phyloP scores from a whole-genome alignment of 1,284 basidiomycete genomes.

The Puccinia coronata region DNA sequence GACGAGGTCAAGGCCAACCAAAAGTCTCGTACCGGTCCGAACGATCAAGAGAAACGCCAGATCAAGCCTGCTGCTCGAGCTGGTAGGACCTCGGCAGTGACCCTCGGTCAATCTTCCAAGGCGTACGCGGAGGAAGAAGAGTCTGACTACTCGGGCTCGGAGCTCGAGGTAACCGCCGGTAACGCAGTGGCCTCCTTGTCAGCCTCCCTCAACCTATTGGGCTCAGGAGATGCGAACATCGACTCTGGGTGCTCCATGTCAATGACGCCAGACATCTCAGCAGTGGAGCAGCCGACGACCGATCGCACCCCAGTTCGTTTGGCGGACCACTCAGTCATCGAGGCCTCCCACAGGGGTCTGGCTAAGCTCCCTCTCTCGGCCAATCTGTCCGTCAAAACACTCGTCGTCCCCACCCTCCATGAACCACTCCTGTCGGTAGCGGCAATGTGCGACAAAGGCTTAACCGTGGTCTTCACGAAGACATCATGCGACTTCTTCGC shows the following conservation, averaged over 20 bases:
- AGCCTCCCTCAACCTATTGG: too few relatives aligned
- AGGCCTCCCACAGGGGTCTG: not conserved
- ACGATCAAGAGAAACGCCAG: not conserved
- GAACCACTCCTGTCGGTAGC: conserved; percentile 17
- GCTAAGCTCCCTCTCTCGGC: not conserved
- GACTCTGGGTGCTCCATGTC: conserved; percentile 26
- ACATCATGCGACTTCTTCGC: not conserved
- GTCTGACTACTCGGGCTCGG: conserved; percentile 16
- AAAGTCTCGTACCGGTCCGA: not conserved
- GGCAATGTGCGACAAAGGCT: not conserved
- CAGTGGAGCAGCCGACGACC: not conserved
- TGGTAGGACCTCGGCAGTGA: too few relatives aligned
- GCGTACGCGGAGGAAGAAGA: too few relatives aligned
- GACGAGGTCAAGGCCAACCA: not conserved
- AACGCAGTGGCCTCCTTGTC: too few relatives aligned
- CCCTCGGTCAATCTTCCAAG: too few relatives aligned
- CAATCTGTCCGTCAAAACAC: too few relatives aligned
- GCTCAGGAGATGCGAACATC: too few relatives aligned
- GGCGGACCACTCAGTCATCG: not conserved
- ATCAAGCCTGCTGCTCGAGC: too few relatives aligned
- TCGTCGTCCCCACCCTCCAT: conserved; percentile 4
- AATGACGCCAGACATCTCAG: conserved; percentile 2
- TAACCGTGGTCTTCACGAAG: conserved; percentile 5
- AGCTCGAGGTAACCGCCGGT: conserved; percentile 9
- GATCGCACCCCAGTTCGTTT: too few relatives aligned